Evolutionary conservation across 345 rosid genomes (phyloP), one percentile per base, ranked within the genome.

Genomic region (Citrus australasica): DNA sequence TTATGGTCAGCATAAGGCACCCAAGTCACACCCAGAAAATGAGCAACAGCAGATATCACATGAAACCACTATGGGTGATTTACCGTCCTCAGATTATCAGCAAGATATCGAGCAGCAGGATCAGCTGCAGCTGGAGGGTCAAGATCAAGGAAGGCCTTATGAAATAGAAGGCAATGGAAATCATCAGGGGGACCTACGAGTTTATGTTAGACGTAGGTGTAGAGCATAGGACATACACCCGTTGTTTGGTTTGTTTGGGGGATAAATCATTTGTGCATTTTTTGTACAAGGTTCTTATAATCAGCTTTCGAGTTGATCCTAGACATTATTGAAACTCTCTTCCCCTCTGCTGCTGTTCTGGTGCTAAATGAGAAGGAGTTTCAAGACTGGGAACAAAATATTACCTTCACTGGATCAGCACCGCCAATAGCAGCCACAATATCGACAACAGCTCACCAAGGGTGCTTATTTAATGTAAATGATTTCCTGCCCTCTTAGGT

Each of bases 121-220:
- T 53, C 55, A n/a, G 62, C 63, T 60, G 68, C 68, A 3, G 65
- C 56, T 48, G 14, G 32, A 46, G 64, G 30, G 10, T 74, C 75
- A 9, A 79, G 66, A 58, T 59, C 33, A 30, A 67, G 78, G 69
- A 28, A 74, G 69, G n/a, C 74, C 63, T 27, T 65, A 22, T 21
- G 37, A 69, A 3, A 25, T 16, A 60, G 66, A 56, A 61, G 77
- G 40, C 21, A 32, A 30, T 9, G 24, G 27, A 62, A 25, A 62
- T 62, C 17, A 3, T 61, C 8, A 27, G 27, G 16, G 8, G 22
- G 11, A 25, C 59, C 17, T 10, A 5, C 42, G 40, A 1, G 6
- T 62, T 62, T 62, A 40, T 58, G 25, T 62, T 21, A 74, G 77
- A 74, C 69, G n/a, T 19, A 62, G 35, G 60, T 14, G 2, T 40